Evolutionary conservation across 2,329 filamentous ascomycete species (phyloP).

Genomic region (Claviceps sp.): DNA sequence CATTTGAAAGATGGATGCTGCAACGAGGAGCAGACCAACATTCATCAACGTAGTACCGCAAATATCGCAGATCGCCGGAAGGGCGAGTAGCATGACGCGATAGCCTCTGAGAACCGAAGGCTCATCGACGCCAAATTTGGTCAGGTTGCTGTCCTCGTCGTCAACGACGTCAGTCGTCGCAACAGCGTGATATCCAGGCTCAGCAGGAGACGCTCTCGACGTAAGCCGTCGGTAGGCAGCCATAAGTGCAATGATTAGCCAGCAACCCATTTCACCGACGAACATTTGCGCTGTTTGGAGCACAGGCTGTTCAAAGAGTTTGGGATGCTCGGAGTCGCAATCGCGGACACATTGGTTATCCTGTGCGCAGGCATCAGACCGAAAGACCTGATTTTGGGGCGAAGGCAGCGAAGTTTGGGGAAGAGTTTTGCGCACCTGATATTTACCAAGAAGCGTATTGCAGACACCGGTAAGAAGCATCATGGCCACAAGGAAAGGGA

Average conservation of each 20-base stretch:
- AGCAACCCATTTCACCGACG: slow-evolving; percentile 88
- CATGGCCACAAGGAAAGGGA: slow-evolving; percentile 84
- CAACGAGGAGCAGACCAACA: slow-evolving; percentile 82
- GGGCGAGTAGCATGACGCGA: slow-evolving; percentile 60
- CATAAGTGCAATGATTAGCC: slow-evolving; percentile 70
- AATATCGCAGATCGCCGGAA: slow-evolving; percentile 89
- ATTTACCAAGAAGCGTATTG: slow-evolving; percentile 95
- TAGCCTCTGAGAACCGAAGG: slow-evolving; percentile 54
- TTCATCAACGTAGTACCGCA: slow-evolving; percentile 96
- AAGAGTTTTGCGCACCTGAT: slow-evolving; percentile 49
- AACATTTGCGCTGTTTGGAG: slow-evolving; percentile 98
- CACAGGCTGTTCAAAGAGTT: slow-evolving; percentile 84
- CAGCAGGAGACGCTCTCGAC: slow-evolving; percentile 27
- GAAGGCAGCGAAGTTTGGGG: not conserved
- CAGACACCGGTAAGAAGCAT: slow-evolving; percentile 94
- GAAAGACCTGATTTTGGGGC: not conserved
- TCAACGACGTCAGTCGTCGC: slow-evolving; percentile 28
- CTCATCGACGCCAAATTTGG: slow-evolving; percentile 35
- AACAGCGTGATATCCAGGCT: slow-evolving; percentile 54
- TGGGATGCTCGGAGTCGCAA: slow-evolving; percentile 59
- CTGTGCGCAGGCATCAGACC: slow-evolving; percentile 26
- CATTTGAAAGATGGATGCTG: slow-evolving; percentile 97
- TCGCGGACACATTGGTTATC: slow-evolving; percentile 95
- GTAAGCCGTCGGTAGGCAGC: slow-evolving; percentile 49
- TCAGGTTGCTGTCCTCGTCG: slow-evolving; percentile 11